phyloP scores from a whole-genome alignment of 345 rosid genomes.

The Populus pruinosa region DNA sequence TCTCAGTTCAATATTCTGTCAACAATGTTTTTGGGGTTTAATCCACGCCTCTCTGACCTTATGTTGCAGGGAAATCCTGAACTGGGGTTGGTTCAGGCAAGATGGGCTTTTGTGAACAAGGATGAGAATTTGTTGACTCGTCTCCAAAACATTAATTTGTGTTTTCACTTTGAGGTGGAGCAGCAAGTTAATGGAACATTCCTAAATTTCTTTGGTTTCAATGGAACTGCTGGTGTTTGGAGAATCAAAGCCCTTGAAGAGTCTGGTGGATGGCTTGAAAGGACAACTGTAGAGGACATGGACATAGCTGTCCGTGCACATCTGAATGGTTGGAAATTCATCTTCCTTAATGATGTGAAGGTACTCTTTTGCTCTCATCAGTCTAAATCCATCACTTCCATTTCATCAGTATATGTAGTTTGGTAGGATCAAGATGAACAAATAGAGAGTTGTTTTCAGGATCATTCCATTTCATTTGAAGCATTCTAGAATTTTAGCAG shows the following conservation, averaged over 20 bases:
- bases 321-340: constrained; percentile 86
- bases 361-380: constrained; percentile 22
- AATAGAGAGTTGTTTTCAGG: neutral
- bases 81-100: constrained; percentile 72
- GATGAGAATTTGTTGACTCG: constrained; percentile 83
- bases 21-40: neutral
- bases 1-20: neutral
- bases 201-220: constrained; percentile 83
- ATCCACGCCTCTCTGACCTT: neutral
- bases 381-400: neutral
- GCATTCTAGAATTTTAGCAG: neutral
- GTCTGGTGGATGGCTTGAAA: constrained; percentile 90
- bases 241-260: constrained; percentile 83
- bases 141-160: constrained; percentile 75
- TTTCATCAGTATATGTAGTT: neutral
- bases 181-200: constrained; percentile 78
- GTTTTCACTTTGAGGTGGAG: constrained; percentile 82
- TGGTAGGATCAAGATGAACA: neutral
- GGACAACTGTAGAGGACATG: constrained; percentile 87
- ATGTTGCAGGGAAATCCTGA: constrained; percentile 57
- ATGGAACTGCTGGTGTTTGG: constrained; percentile 93
- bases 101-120: constrained; percentile 84
- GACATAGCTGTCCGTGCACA: constrained; percentile 88
- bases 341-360: constrained; percentile 78
- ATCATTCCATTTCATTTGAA: neutral